phyloP scores from a whole-genome alignment of 2,329 filamentous ascomycete species.

The Fusarium paranaense region DNA sequence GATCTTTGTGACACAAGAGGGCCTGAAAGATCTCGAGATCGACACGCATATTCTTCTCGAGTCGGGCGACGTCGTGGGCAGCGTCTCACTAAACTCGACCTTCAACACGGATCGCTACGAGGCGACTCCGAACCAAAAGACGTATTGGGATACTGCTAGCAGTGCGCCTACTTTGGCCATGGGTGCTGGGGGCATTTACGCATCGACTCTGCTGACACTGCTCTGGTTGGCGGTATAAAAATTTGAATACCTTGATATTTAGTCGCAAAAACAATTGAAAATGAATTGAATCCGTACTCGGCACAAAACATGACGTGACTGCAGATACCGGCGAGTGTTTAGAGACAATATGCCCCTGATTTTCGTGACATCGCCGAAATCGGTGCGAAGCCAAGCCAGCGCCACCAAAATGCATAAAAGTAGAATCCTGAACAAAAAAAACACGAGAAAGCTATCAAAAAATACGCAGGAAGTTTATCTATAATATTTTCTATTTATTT shows the following conservation, averaged over 20 bases:
- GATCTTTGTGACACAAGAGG: slow-evolving; percentile 59
- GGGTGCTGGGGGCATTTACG: background rate
- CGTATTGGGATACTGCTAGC: slow-evolving; percentile 18
- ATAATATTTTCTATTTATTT: too few relatives aligned
- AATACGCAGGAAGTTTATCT: too few relatives aligned
- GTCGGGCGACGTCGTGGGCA: slow-evolving; percentile 62
- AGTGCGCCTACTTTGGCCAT: background rate
- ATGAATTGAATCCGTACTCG: background rate
- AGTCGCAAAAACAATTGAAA: background rate
- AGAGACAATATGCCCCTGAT: too few relatives aligned
- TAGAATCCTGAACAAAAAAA: too few relatives aligned
- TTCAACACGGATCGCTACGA: slow-evolving; percentile 69
- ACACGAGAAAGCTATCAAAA: too few relatives aligned
- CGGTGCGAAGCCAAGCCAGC: too few relatives aligned
- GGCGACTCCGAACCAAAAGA: slow-evolving; percentile 52
- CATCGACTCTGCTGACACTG: background rate
- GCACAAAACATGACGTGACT: background rate
- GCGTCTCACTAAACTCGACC: slow-evolving; percentile 68
- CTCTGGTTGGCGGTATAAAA: background rate
- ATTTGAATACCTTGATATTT: background rate
- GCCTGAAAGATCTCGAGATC: slow-evolving; percentile 54
- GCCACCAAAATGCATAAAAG: too few relatives aligned
- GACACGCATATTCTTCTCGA: slow-evolving; percentile 73
- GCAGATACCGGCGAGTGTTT: background rate
- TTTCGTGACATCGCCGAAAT: too few relatives aligned